Conservation (phyloP, 176 grass and related monocot genomes). For the Oryza punctata region DNA sequence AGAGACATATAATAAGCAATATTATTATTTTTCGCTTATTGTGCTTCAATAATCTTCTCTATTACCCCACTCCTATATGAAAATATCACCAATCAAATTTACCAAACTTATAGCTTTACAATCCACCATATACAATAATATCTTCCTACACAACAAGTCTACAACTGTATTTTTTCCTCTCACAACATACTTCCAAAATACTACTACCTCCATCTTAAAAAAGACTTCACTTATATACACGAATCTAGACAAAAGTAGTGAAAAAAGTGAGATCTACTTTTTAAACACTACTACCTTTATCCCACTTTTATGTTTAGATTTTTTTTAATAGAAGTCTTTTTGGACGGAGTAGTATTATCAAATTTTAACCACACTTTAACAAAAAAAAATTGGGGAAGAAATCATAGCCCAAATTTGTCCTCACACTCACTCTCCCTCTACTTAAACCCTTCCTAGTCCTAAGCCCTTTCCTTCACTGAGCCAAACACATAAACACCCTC, state of each 20-base stretch:
- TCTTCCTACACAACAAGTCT: not conserved
- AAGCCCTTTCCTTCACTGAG: not conserved
- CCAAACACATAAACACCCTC: not conserved
- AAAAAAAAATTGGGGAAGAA: not conserved
- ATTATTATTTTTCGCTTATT: no score
- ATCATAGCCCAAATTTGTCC: slow-evolving; percentile 10
- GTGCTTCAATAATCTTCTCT: not conserved
- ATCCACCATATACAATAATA: not conserved
- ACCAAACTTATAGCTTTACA: not conserved
- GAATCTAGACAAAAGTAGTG: no score
- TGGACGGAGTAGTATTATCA: not conserved
- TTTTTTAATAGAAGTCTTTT: no score
- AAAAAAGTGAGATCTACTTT: no score
- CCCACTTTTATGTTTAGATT: no score
- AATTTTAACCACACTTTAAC: not conserved
- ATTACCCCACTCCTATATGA: not conserved
- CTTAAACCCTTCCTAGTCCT: slow-evolving; percentile 36
- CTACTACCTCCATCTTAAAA: no score
- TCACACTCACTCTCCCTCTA: slow-evolving; percentile 12
- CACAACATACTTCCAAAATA: not conserved
- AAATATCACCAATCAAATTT: slow-evolving; percentile 4
- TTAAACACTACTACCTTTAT: no score
- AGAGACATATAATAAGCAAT: no score
- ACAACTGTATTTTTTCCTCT: not conserved
- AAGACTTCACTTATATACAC: no score